Conservation (phyloP, 1,284 basidiomycete species). For the Boletellus deceptivus region DNA sequence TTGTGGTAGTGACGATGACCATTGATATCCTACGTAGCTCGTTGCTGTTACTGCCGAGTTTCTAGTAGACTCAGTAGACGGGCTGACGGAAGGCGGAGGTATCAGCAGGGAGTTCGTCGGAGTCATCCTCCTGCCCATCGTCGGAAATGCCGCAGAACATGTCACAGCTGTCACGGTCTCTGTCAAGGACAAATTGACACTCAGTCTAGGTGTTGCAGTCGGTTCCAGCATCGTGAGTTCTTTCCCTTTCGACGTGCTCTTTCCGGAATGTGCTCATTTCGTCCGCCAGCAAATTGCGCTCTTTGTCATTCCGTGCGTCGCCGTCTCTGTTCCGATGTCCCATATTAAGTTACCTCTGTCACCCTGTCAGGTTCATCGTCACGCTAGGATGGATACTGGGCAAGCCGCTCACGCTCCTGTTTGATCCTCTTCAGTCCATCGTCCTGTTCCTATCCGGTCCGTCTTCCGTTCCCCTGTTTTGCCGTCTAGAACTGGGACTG, state of each 20-base stretch:
- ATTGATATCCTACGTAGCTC: slow-evolving; percentile 35
- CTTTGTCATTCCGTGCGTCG: slow-evolving; percentile 78
- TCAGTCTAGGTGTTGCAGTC: slow-evolving; percentile 82
- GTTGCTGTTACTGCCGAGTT: slow-evolving; percentile 79
- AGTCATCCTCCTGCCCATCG: slow-evolving; percentile 82
- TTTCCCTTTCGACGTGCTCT: slow-evolving; percentile 1
- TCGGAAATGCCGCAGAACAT: slow-evolving; percentile 75
- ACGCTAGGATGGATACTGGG: slow-evolving; percentile 65
- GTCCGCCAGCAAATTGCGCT: slow-evolving; percentile 79
- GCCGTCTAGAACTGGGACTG: neutral
- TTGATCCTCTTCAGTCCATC: slow-evolving; percentile 79
- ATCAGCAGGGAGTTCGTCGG: slow-evolving; percentile 80
- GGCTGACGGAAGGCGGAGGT: slow-evolving; percentile 48
- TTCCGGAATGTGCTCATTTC: slow-evolving; percentile 5
- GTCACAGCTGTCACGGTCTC: slow-evolving; percentile 84
- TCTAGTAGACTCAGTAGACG: slow-evolving; percentile 77
- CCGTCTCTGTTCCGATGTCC: slow-evolving; percentile 32
- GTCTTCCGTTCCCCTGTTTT: neutral
- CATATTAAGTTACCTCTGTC: slow-evolving; percentile 53
- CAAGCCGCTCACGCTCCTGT: slow-evolving; percentile 73
- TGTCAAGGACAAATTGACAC: slow-evolving; percentile 71
- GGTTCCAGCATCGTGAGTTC: slow-evolving; percentile 79
- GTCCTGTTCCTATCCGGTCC: slow-evolving; percentile 51
- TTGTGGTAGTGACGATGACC: neutral
- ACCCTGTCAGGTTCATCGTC: slow-evolving; percentile 55